Base-by-base conservation (phyloP, 768 basidiomycete genomes). In the Psilocybe azurescens region DNA sequence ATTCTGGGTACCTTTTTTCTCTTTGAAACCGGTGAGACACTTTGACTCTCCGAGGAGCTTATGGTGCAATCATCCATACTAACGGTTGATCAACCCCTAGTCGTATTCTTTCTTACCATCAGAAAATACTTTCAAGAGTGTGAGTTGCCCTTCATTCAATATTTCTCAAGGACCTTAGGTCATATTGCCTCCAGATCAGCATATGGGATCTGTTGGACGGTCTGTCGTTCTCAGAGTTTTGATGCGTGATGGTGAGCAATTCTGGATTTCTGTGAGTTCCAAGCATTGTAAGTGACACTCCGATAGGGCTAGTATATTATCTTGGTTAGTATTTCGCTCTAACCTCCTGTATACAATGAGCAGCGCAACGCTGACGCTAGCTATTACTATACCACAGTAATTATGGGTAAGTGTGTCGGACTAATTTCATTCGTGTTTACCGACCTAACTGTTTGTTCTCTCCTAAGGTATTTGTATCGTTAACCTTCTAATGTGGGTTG, bases 1-100 rank as follows among this genome's bases (percentile, higher is more conserved):
- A 1, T 64, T 69, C 28, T 69, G 68, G 68, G 57, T 66, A 2
- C 68, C 68, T 1, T 67, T 66, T 24, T 64, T 24, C 24, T 65
- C 10, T 67, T 69, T 30, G 68, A 69, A 41, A 65, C 68, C 18
- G 32, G 46, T 62, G 36, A 30, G 52, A 24, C 24, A 24, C 24
- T 24, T 24, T 0, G 24, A 2, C 24, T 24, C 24, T 24, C 24
- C 24, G 24, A 24, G 2, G 24, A 24, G 2, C 24, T 24, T 24
- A 24, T 24, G 24, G 24, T 24, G 24, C 2, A 24, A 24, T 24
- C 24, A 24, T 24, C 24, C 24, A 2, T 24, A 24, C 24, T 24
- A 24, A 24, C 24, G 24, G 24, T 24, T 24, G 24, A 24, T 24
- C 24, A 24, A 24, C 24, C 24, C 24, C 2, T 24, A 53, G 52